Evolutionary conservation across 352 stramenopile species (phyloP), one percentile per base, ranked within the genome.

Genomic region (Phytopythium mirpurense): DNA sequence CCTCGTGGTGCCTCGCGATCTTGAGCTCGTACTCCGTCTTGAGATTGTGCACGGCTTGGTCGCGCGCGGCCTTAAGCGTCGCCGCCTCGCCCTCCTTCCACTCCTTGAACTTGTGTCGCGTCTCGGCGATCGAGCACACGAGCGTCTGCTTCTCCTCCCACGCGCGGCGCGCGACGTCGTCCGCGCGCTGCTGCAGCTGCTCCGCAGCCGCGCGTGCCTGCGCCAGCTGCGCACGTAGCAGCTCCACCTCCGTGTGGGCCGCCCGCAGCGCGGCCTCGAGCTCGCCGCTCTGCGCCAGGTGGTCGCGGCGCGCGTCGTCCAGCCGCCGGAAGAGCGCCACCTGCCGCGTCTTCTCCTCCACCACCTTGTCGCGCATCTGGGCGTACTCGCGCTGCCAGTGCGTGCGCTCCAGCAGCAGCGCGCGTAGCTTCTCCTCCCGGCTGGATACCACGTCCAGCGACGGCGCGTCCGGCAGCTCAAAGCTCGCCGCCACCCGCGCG

Each of bases 11-110:
- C 2, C 77, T 68, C 2, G 72, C 68, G 31, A 88, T 73, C 51
- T 88, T 85, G 23, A 86, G 59, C 40, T 88, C 77, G 37, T 85
- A 88, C 50, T 86, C 77, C 1, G 77, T 80, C 10, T 67, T 72
- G 26, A 85, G 23, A 16, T 75, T 67, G 35, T 80, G 71, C 3
- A 86, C 54, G 12, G 78, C 72, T 31, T 86, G 74, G n/a, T 88
- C 74, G 10, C 62, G 60, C n/a, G 78, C 65, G 31, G 62, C 67
- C 15, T 65, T 74, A 18, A 88, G 41, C 14, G 63, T 65, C 18
- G 54, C 49, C 16, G 62, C 71, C 42, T 88, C 73, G 2, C 64
- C 61, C 36, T 88, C 74, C 64, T 82, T 83, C 74, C 78, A 88
- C 19, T 85, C 74, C 12, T 74, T 74, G 48, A 88, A 86, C 29